Evolutionary conservation across 768 basidiomycete genomes (phyloP).

Genomic region (Boletus reticulatus): DNA sequence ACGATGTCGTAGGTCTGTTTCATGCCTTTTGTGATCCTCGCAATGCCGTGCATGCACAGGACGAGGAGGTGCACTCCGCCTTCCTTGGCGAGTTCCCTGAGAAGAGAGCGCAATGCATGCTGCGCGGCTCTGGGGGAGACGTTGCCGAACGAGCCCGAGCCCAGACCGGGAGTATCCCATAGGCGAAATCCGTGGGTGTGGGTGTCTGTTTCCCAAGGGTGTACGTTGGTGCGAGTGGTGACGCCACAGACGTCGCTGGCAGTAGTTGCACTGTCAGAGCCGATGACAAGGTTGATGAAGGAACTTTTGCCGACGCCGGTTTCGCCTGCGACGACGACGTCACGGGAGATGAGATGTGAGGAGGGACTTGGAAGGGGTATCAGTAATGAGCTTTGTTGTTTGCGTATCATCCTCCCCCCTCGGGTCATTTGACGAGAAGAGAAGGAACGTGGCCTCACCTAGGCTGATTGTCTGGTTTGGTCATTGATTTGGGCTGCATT

Average conservation of each 20-base stretch:
- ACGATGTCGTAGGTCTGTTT: slow-evolving; percentile 17
- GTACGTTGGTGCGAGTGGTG: slow-evolving; percentile 7
- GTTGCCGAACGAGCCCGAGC: slow-evolving; percentile 22
- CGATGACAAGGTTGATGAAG: slow-evolving; percentile 24
- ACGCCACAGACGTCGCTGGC: slow-evolving; percentile 25
- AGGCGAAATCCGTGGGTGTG: slow-evolving; percentile 16
- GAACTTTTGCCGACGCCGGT: slow-evolving; percentile 28
- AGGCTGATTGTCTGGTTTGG: slow-evolving; percentile 5
- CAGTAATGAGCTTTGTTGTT: background rate
- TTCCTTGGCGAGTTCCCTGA: slow-evolving; percentile 18
- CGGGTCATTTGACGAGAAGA: background rate
- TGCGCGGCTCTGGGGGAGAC: slow-evolving; percentile 23
- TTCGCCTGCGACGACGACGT: slow-evolving; percentile 23
- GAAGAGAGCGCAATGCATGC: slow-evolving; percentile 17
- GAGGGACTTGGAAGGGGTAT: background rate
- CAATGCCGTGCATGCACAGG: slow-evolving; percentile 24
- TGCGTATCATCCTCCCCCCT: too few species aligned
- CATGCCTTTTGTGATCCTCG: slow-evolving; percentile 21
- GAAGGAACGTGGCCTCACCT: slow-evolving; percentile 3
- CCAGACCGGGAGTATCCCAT: slow-evolving; percentile 26
- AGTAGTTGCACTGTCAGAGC: slow-evolving; percentile 8
- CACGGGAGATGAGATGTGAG: slow-evolving; percentile 12
- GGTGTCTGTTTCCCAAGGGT: slow-evolving; percentile 21
- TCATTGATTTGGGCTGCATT: background rate
- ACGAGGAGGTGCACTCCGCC: slow-evolving; percentile 25